Evolutionary conservation across 1,284 basidiomycete genomes (phyloP), one percentile per base, ranked within the genome.

Genomic region (Mycena citricolor): DNA sequence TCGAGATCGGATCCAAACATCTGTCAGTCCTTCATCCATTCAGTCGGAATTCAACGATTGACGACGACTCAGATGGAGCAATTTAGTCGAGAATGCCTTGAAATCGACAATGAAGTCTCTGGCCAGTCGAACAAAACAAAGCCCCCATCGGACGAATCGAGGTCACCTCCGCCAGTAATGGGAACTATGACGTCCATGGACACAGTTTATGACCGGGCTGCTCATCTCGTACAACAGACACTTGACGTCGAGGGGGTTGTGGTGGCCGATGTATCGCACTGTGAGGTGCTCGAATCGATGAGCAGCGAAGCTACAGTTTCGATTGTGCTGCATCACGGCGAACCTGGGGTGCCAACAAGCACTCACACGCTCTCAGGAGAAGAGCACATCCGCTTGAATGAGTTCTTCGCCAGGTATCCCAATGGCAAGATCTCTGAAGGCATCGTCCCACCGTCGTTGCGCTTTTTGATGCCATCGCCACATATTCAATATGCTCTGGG

Each of bases 21-120:
- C 93, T 30, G 85, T 82, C 56, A 55, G 79, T 61, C 5, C 4
- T 21, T 7, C 14, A 19, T 46, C 20, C 35, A 32, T 34, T 37
- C n/a, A 32, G 17, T 32, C 19, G 11, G 28, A 20, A 5, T 26
- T n/a, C n/a, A n/a, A n/a, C n/a, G n/a, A n/a, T 24, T 39, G 17
- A 29, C 12, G 34, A 21, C 47, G 37, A 20, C 44, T 12, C 51
- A 88, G 75, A 97, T 97, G 90, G 94, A 97, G 63, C 81, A 90
- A 55, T 97, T 97, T 61, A 94, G 90, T 38, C 82, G 94, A 36
- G 92, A 97, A 65, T 95, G 93, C 58, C 76, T 97, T 30, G 94
- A 97, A 62, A 89, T 94, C 56, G 92, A 97, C 60, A 81, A 75
- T 43, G 76, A n/a, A n/a, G n/a, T n/a, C n/a, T n/a, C n/a, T n/a